Evolutionary conservation across 2,329 filamentous ascomycete species (phyloP), one percentile per base, ranked within the genome.

Genomic region (Teratosphaeria nubilosa): DNA sequence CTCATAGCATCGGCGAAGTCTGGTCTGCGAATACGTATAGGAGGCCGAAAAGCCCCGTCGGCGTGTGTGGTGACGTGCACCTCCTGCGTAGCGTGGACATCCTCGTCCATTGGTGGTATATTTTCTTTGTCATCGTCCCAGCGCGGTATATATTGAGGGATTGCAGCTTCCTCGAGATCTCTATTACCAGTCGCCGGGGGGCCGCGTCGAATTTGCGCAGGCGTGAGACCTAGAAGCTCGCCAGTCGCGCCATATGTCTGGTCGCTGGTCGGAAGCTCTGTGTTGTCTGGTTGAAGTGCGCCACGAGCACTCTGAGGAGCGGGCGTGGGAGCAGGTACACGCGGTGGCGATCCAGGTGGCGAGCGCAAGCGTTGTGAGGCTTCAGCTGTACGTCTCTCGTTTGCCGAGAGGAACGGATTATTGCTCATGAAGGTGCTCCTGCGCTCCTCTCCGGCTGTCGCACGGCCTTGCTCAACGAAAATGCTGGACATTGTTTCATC

Each of bases 201-300:
- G 27, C 11, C 25, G 4, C 51, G 51, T 37, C 57, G 27, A 30
- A 16, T 31, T 14, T 25, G 24, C 24, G 37, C 56, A 6, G 64
- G 62, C 5, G 64, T 66, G 51, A 67, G 63, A 13, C 61, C 57
- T 14, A 70, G 64, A 11, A 70, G 62, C 37, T 66, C 60, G 31
- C 63, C 63, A 4, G 69, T 71, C 13, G 66, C 62, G 11, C 68
- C 68, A 52, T 71, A 71, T 4, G 68, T 70, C 54, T 64, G 67
- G 5, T 70, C 66, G 53, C 59, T 69, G 16, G 65, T 66, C 4
- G 65, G 67, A 7, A 68, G 51, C n/a, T 69, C 68, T 16, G 60
- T 64, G 51, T 56, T 60, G 41, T 60, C 60, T 20, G 24, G 25
- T 11, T 25, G 24, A 25, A 27, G 22, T 31, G 59, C 57, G 34